Base-by-base conservation (phyloP, 2,329 filamentous ascomycete genomes). In the Neofusicoccum ribis region DNA sequence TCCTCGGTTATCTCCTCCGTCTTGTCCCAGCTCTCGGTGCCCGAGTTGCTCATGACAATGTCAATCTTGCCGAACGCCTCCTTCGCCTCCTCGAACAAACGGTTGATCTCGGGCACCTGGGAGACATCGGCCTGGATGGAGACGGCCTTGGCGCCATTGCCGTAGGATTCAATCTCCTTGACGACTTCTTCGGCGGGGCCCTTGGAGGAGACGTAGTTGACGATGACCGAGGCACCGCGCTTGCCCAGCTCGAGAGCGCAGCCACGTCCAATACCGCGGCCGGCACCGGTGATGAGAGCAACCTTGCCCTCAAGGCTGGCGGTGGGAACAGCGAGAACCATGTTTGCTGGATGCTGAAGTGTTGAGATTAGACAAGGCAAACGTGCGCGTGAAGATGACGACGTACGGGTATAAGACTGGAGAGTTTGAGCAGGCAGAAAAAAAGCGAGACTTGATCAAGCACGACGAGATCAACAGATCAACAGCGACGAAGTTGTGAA, bases 1-100 rank as follows among this genome's bases (percentile, higher is more conserved):
- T 90, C 88, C 75, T 88, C 86, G 4, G 86, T 82, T 66, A 90
- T 87, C 70, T 90, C 87, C 79, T 88, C 86, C 66, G 88, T 84
- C 77, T 88, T 86, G 68, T 88, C 87, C 82, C 89, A 90, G 51
- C 82, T 85, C 73, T 90, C 88, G 63, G 89, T 88, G 56, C 88
- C 84, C 17, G 77, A 78, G 76, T 84, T 84, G 77, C 76, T 79
- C 81, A 84, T 83, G 65, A 84, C 82, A 67, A 84, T 80, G 69
- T 81, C 76, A 69, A 81, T 74, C 67, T 77, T 77, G 71, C 79
- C 79, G 64, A 80, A 79, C 51, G 72, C 70, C 68, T 74, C 68
- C 71, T 79, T 80, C 64, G 76, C 71, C 64, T 81, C 77, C 51
- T 83, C 78, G 67, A 81, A 81, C 11, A 88, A 84, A 66, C 84